A percentile compares a stretch with the other conserved stretches of the same genome.
Conservation (phyloP, 2,329 filamentous ascomycete genomes). For the Pseudogymnoascus sp. region DNA sequence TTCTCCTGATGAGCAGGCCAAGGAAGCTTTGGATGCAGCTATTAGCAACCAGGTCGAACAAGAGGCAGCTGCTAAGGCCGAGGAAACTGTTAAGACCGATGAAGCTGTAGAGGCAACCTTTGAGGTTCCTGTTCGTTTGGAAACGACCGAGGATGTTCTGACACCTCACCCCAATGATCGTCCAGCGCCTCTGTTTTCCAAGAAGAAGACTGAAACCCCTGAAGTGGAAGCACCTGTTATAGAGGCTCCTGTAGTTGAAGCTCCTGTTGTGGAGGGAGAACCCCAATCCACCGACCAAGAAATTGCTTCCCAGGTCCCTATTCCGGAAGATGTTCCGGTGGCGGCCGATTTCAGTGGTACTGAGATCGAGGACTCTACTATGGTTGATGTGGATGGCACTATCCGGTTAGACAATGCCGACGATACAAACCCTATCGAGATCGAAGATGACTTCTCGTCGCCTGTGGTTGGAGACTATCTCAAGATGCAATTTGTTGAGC, state of each 20-base stretch:
- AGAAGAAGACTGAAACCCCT: slow-evolving; percentile 25
- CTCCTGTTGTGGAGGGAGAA: neutral
- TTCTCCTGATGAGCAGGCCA: slow-evolving; percentile 12
- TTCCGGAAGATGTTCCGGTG: slow-evolving; percentile 24
- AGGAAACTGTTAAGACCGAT: slow-evolving; percentile 9
- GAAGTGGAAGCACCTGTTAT: neutral
- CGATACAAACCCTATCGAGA: neutral
- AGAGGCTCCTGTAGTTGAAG: neutral
- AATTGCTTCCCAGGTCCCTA: neutral
- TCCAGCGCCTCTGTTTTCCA: slow-evolving; percentile 57
- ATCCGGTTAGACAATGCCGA: neutral
- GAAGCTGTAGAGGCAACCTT: slow-evolving; percentile 9
- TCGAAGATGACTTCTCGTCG: slow-evolving; percentile 14
- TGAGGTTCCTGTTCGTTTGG: slow-evolving; percentile 11
- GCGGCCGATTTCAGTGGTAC: slow-evolving; percentile 19
- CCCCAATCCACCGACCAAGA: neutral
- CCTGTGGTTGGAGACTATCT: slow-evolving; percentile 90
- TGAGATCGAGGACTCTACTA: slow-evolving; percentile 2
- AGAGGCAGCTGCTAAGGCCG: slow-evolving; percentile 11
- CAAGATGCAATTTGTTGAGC: slow-evolving; percentile 93
- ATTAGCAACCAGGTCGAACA: slow-evolving; percentile 12
- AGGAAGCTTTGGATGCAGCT: slow-evolving; percentile 22
- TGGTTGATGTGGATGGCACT: neutral
- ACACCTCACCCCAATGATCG: slow-evolving; percentile 57
- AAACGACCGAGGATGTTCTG: slow-evolving; percentile 23